A percentile compares a stretch with the other conserved stretches of the same genome.
Evolutionary conservation across 768 basidiomycete species (phyloP).

Genomic region (Cystobasidium ongulense): DNA sequence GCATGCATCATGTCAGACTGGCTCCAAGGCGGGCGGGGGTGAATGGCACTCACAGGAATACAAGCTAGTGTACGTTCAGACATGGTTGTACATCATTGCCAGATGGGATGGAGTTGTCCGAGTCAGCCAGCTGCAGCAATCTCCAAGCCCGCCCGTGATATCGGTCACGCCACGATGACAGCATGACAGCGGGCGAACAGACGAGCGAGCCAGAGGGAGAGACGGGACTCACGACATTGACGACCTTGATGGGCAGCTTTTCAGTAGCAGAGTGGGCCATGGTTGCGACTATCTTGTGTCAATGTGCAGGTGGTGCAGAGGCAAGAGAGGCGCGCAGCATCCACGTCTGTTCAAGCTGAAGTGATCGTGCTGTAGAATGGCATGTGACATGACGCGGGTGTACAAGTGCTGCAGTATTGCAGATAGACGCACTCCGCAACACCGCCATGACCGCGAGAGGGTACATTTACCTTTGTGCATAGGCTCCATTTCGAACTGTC

Average conservation of each 20-base stretch:
- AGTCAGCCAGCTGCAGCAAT: not conserved
- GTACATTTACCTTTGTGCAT: not conserved
- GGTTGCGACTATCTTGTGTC: not conserved
- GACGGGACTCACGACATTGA: conserved; percentile 21
- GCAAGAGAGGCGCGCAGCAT: not conserved
- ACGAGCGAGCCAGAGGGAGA: not conserved
- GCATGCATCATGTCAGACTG: not conserved
- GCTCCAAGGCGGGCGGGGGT: not conserved
- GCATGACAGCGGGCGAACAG: not conserved
- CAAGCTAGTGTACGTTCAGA: not conserved
- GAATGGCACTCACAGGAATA: not conserved
- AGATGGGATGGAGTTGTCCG: not conserved
- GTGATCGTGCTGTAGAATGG: not conserved
- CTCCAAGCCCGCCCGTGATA: too few relatives aligned
- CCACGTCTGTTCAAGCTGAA: too few relatives aligned
- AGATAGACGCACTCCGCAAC: not conserved
- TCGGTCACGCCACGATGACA: too few relatives aligned
- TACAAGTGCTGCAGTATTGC: not conserved
- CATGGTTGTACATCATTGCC: not conserved
- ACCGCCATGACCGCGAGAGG: not conserved
- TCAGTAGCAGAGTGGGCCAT: conserved; percentile 24
- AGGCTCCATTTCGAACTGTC: too few relatives aligned
- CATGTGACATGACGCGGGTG: not conserved
- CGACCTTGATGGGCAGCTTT: conserved; percentile 6
- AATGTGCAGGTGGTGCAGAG: not conserved